Conservation (phyloP, 2,329 filamentous ascomycete genomes). For the Venturia aucupariae region DNA sequence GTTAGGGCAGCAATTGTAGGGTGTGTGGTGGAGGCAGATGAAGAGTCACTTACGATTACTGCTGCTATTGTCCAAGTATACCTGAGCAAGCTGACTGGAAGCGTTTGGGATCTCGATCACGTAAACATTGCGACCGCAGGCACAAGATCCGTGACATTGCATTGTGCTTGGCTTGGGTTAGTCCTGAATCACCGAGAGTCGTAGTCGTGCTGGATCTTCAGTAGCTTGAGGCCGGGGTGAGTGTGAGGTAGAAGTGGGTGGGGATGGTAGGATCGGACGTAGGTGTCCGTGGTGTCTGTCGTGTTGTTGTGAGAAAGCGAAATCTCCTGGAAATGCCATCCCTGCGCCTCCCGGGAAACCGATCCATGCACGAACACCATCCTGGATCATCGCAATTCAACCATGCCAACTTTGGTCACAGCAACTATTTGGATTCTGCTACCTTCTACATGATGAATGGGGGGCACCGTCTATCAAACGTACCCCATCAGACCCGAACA, state of each 20-base stretch:
- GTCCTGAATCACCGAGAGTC: neutral
- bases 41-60: slow-evolving; percentile 56
- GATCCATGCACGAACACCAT: no score
- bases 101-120: slow-evolving; percentile 58
- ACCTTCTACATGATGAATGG: neutral
- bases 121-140: slow-evolving; percentile 80
- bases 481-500: neutral
- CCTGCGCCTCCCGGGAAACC: neutral
- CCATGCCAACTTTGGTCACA: neutral
- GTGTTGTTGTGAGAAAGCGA: no score
- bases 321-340: neutral
- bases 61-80: slow-evolving; percentile 65
- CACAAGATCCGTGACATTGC: slow-evolving; percentile 61
- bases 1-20: slow-evolving; percentile 13
- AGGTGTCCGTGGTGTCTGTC: no score
- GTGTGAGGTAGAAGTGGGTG: no score
- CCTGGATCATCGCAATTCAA: no score
- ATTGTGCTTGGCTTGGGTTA: neutral
- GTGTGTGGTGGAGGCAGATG: neutral
- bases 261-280: no score
- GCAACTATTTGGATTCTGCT: neutral
- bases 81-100: slow-evolving; percentile 48
- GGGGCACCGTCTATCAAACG: neutral
- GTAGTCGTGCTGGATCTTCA: neutral
- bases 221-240: no score